phyloP scores from a whole-genome alignment of 2,329 filamentous ascomycete genomes.

The Cytospora leucostoma region DNA sequence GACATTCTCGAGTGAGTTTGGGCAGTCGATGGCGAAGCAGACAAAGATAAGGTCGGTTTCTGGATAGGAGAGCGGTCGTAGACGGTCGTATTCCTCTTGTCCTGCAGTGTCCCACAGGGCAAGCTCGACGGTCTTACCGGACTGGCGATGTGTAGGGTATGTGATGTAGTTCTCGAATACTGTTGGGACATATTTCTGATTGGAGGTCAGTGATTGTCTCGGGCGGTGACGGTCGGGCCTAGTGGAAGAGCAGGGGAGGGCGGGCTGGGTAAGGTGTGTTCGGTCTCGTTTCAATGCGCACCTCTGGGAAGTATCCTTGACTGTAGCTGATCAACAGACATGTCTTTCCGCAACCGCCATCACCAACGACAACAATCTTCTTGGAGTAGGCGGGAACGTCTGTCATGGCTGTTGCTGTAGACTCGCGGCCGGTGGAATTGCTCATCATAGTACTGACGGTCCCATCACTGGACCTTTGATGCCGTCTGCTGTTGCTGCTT shows the following conservation, averaged over 20 bases:
- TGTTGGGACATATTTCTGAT: constrained; percentile 97
- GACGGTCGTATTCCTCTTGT: constrained; percentile 96
- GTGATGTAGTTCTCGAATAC: constrained; percentile 99
- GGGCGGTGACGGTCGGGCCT: constrained; percentile 1
- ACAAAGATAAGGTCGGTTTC: constrained; percentile 98
- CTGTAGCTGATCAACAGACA: constrained; percentile 98
- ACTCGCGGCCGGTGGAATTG: constrained; percentile 72
- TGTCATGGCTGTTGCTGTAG: constrained; percentile 80
- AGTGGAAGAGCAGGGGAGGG: not conserved
- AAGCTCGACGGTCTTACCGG: constrained; percentile 92
- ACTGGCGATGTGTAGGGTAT: constrained; percentile 83
- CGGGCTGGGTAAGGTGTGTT: not conserved
- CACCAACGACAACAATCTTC: constrained; percentile 98
- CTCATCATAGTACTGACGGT: constrained; percentile 86
- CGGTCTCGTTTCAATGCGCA: constrained; percentile 46
- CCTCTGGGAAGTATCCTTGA: constrained; percentile 98
- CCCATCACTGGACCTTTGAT: constrained; percentile 77
- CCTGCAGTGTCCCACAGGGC: constrained; percentile 98
- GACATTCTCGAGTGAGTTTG: constrained; percentile 96
- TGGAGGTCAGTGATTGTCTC: constrained; percentile 5
- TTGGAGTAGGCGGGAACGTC: constrained; percentile 94
- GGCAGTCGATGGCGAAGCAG: constrained; percentile 98
- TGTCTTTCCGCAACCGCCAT: constrained; percentile 98
- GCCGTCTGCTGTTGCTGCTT: constrained; percentile 44
- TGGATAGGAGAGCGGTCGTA: constrained; percentile 93